These are phyloP conservation scores for Phytophthora agathidicida DNA, from an alignment of 352 stramenopile species.

Conservation along the genomic window DNA sequence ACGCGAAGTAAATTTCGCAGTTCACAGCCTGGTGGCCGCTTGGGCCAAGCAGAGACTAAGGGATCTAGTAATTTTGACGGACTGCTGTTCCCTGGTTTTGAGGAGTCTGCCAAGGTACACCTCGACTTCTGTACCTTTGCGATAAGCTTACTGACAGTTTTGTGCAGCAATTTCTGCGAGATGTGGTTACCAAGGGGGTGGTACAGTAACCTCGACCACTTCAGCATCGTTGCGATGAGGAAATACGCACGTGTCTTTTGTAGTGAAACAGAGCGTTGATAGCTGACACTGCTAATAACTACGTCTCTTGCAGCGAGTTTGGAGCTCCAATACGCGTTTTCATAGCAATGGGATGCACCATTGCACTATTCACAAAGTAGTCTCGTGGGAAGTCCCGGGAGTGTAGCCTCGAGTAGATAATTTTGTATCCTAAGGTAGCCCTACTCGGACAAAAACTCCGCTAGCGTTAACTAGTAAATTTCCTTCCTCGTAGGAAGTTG, in stretches of 20 bases:
- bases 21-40: constrained; percentile 86
- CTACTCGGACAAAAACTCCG: too few species aligned
- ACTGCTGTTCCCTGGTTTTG: constrained; percentile 70
- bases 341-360: too few species aligned
- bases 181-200: constrained; percentile 57
- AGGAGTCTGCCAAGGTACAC: constrained; percentile 50
- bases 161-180: constrained; percentile 51
- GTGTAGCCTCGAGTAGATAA: too few species aligned
- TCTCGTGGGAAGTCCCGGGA: too few species aligned
- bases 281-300: too few species aligned
- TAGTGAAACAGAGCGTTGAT: too few species aligned
- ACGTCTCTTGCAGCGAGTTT: too few species aligned
- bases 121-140: not conserved
- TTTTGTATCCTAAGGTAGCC: too few species aligned
- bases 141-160: not conserved
- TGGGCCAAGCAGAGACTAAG: constrained; percentile 72
- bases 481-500: too few species aligned
- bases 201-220: constrained; percentile 61
- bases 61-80: constrained; percentile 68
- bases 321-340: too few species aligned
- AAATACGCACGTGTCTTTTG: constrained; percentile 14
- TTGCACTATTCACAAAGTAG: too few species aligned
- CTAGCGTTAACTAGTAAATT: too few species aligned
- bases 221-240: constrained; percentile 25
- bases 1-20: constrained; percentile 96